Conservation (phyloP, 176 grass and related monocot species). For the Oropetium thomaeum region DNA sequence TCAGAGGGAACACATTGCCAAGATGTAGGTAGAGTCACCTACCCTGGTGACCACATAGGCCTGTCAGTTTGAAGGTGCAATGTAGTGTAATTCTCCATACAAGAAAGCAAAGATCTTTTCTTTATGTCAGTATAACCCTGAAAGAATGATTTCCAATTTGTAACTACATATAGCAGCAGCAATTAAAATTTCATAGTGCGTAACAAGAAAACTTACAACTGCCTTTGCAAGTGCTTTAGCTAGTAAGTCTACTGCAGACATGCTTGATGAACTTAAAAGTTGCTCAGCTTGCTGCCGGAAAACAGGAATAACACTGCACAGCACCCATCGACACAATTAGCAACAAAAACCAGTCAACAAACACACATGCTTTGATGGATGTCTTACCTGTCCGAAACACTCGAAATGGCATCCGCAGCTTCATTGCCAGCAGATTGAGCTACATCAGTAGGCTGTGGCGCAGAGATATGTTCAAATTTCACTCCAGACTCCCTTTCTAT, state of each 20-base stretch:
- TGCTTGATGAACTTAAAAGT: conserved; percentile 62
- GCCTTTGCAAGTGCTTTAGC: conserved; percentile 97
- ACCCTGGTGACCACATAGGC: conserved; percentile 74
- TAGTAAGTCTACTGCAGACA: conserved; percentile 68
- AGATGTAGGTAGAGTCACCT: conserved; percentile 27
- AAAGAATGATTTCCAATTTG: conserved; percentile 22
- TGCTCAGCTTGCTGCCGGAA: conserved; percentile 88
- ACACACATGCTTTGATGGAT: neutral
- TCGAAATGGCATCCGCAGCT: conserved; percentile 86
- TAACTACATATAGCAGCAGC: neutral
- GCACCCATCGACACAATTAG: conserved; percentile 7
- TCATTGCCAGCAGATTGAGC: conserved; percentile 90
- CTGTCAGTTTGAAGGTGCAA: conserved; percentile 73
- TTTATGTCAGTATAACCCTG: conserved; percentile 96
- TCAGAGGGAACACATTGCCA: neutral
- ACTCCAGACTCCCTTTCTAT: conserved; percentile 92
- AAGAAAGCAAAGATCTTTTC: conserved; percentile 85
- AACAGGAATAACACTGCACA: conserved; percentile 91
- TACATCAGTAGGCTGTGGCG: conserved; percentile 82
- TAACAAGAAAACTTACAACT: conserved; percentile 56
- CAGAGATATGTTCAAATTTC: conserved; percentile 87
- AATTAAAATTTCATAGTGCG: neutral
- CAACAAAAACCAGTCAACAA: neutral
- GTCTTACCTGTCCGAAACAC: conserved; percentile 82
- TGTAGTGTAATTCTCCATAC: conserved; percentile 81